Evolutionary conservation across 2,329 filamentous ascomycete genomes (phyloP), one percentile per base, ranked within the genome.

Genomic region (Podosphaera leucotricha): DNA sequence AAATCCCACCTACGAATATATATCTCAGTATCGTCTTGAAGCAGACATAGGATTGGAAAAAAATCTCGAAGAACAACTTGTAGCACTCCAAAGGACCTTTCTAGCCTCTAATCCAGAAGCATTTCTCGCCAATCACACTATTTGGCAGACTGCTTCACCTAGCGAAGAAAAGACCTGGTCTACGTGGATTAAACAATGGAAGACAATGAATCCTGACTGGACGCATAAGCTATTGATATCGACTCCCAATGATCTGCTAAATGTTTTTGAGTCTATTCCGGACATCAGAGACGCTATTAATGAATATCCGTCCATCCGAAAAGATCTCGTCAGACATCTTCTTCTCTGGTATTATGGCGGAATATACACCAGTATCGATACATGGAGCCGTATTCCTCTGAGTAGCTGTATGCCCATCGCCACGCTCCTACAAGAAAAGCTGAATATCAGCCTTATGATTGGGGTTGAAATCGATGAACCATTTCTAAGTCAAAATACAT

Each of bases 261-360:
- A 28, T 5, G 21, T 46, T 26, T 53, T 49, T 39, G 11, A 41
- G 16, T 26, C 41, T 18, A 45, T 52, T 10, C 48, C 48, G 3
- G 41, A 46, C 16, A 49, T 53, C 13, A 22, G 21, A 19, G 20
- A 42, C 10, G 43, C 47, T 4, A 46, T 46, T 13, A 30, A 39
- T 3, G 21, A 30, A 4, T 43, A 47, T 16, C 44, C 47, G 6
- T 33, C 35, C 18, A 35, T 53, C 8, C 37, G 43, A 35, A 40
- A 44, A 11, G 47, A 54, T 43, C 24, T 54, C 15, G 26, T 46
- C 6, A 46, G 47, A 16, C 52, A 51, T 46, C 22, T 53, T 6
- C 10, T 54, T 6, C 43, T 54, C 3, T 54, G 50, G 49, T 53
- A 49, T 35, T 33, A 52, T 47, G 52, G 52, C 0, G 50, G 52